Evolutionary conservation across 2,329 filamentous ascomycete species (phyloP).

Genomic region (Penicillium concentricum): DNA sequence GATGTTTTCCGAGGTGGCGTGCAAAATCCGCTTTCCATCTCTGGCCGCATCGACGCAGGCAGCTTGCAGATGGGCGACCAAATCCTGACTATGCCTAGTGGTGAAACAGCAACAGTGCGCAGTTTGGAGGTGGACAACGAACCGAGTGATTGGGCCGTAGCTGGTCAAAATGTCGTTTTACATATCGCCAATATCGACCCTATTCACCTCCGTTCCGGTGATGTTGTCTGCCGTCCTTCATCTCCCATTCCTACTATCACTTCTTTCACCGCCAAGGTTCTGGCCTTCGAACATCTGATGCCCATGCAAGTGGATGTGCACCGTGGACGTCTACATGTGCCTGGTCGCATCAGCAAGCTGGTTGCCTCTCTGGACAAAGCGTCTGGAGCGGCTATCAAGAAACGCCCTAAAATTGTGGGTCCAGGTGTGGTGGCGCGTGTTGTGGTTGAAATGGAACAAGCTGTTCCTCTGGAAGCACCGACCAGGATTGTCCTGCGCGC

Average conservation of each 20-base stretch:
- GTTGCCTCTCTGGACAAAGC: slow-evolving; percentile 74
- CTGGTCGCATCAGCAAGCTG: slow-evolving; percentile 71
- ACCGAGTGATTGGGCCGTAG: slow-evolving; percentile 81
- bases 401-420: slow-evolving; percentile 79
- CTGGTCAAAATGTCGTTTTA: slow-evolving; percentile 84
- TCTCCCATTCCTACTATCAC: slow-evolving; percentile 69
- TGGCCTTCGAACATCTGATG: slow-evolving; percentile 86
- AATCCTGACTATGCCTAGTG: slow-evolving; percentile 75
- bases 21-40: slow-evolving; percentile 78
- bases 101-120: slow-evolving; percentile 77
- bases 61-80: slow-evolving; percentile 80
- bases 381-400: slow-evolving; percentile 73
- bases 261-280: slow-evolving; percentile 75
- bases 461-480: slow-evolving; percentile 76
- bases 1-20: slow-evolving; percentile 81
- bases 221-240: slow-evolving; percentile 74
- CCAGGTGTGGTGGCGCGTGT: slow-evolving; percentile 76
- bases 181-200: slow-evolving; percentile 83
- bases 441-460: slow-evolving; percentile 68
- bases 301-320: slow-evolving; percentile 90
- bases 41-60: slow-evolving; percentile 82
- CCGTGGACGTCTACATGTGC: slow-evolving; percentile 74
- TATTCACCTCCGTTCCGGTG: slow-evolving; percentile 76
- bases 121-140: slow-evolving; percentile 74
- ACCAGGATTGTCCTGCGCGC: slow-evolving; percentile 77